Conservation (phyloP, 2,329 filamentous ascomycete species). For the Calonectria naviculata region DNA sequence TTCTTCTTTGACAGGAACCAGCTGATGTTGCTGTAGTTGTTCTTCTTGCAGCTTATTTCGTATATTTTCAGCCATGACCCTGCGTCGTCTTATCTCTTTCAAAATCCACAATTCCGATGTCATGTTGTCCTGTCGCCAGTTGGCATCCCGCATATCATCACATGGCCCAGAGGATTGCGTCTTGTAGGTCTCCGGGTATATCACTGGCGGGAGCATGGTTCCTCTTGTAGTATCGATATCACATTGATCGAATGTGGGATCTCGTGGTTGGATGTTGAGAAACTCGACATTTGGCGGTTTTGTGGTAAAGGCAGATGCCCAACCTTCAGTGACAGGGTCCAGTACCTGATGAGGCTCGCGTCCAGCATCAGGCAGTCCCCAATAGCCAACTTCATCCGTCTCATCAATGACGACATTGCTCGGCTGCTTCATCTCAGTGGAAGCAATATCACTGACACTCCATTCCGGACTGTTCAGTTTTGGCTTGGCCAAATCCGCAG, state of each 20-base stretch:
- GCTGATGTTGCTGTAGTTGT: slow-evolving; percentile 5
- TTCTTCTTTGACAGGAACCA: slow-evolving; percentile 15
- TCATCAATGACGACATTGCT: not conserved
- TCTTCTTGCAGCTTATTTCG: slow-evolving; percentile 14
- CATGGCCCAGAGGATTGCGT: slow-evolving; percentile 5
- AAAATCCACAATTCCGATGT: slow-evolving; percentile 40
- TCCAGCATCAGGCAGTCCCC: not conserved
- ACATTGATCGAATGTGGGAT: slow-evolving; percentile 20
- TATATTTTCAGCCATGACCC: slow-evolving; percentile 23
- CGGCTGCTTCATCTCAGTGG: not conserved
- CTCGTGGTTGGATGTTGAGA: not conserved
- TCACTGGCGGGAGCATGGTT: slow-evolving; percentile 44
- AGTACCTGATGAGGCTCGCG: not conserved
- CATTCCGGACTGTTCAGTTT: slow-evolving; percentile 14
- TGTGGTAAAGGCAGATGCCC: not conserved
- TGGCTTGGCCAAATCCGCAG: not conserved
- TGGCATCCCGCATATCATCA: slow-evolving; percentile 25
- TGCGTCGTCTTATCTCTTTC: slow-evolving; percentile 37
- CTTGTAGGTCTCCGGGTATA: slow-evolving; percentile 45
- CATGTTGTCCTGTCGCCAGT: slow-evolving; percentile 44
- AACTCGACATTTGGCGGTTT: slow-evolving; percentile 2
- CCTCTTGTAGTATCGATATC: slow-evolving; percentile 54
- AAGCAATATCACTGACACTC: slow-evolving; percentile 21
- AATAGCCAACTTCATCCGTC: not conserved
- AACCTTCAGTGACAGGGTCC: not conserved